Percentiles rank a stretch among this genome's conserved stretches.
phyloP scores from a whole-genome alignment of 2,329 filamentous ascomycete species.

The Amauroascus niger region DNA sequence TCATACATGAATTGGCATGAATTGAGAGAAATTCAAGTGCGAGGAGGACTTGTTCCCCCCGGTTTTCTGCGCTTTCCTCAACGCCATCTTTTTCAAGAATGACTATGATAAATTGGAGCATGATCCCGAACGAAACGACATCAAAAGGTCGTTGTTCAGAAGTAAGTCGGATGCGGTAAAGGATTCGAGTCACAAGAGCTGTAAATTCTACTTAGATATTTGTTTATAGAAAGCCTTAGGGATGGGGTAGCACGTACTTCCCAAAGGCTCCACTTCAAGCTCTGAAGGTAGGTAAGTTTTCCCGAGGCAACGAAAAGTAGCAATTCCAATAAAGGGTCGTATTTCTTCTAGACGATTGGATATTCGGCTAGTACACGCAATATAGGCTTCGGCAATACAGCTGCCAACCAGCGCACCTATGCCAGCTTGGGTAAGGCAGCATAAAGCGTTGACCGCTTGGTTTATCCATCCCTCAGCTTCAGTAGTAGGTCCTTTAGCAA shows the following conservation, averaged over 20 bases:
- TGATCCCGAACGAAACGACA: constrained; percentile 74
- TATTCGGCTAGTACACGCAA: constrained; percentile 67
- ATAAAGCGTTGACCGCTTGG: constrained; percentile 62
- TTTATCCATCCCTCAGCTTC: constrained; percentile 85
- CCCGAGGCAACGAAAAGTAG: constrained; percentile 69
- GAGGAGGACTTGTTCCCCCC: constrained; percentile 79
- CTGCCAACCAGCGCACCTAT: constrained; percentile 74
- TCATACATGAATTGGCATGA: constrained; percentile 65
- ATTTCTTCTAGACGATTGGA: constrained; percentile 64
- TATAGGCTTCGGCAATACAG: constrained; percentile 64
- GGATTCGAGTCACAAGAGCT: constrained; percentile 68
- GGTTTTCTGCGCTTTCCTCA: constrained; percentile 54
- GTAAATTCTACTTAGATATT: constrained; percentile 1
- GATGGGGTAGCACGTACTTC: constrained; percentile 40
- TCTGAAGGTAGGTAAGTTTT: constrained; percentile 62
- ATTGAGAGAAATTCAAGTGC: constrained; percentile 81
- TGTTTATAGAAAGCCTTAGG: neutral
- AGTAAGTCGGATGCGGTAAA: constrained; percentile 83
- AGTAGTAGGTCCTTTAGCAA: constrained; percentile 80
- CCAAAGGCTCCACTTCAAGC: constrained; percentile 68
- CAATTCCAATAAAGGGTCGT: constrained; percentile 75
- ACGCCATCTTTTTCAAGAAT: constrained; percentile 73
- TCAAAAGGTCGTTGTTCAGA: constrained; percentile 94
- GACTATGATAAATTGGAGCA: constrained; percentile 69
- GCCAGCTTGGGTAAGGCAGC: constrained; percentile 62